Conservation (phyloP, 2,329 filamentous ascomycete genomes). For the Gnomoniopsis sp. region DNA sequence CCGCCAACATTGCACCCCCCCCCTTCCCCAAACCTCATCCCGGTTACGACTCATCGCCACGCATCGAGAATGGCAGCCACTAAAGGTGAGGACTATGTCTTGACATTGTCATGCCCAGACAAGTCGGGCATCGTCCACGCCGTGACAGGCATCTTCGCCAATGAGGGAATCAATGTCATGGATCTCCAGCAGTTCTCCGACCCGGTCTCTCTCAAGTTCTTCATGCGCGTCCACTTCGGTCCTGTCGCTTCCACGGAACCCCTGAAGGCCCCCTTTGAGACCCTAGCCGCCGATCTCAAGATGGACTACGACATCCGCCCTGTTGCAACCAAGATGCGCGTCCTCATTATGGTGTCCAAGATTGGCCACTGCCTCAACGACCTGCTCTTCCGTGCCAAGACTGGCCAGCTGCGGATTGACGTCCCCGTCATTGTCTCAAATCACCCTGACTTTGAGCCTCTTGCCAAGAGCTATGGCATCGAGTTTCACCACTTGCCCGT, state of each 20-base stretch:
- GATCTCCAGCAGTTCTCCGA: slow-evolving; percentile 85
- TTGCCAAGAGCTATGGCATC: slow-evolving; percentile 72
- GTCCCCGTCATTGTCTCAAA: slow-evolving; percentile 79
- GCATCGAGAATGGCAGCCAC: slow-evolving; percentile 31
- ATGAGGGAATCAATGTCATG: slow-evolving; percentile 73
- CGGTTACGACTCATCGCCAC: neutral
- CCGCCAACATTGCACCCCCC: too few relatives aligned
- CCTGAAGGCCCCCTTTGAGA: slow-evolving; percentile 53
- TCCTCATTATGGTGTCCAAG: slow-evolving; percentile 87
- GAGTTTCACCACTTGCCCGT: slow-evolving; percentile 80
- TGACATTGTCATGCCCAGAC: slow-evolving; percentile 81
- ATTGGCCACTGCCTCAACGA: slow-evolving; percentile 85
- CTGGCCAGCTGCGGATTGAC: slow-evolving; percentile 70
- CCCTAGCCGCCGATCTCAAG: slow-evolving; percentile 59
- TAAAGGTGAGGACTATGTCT: slow-evolving; percentile 56
- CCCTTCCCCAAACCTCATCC: too few relatives aligned
- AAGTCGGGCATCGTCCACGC: slow-evolving; percentile 82
- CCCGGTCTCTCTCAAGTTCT: slow-evolving; percentile 70
- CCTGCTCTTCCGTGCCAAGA: slow-evolving; percentile 74
- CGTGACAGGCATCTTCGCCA: slow-evolving; percentile 73
- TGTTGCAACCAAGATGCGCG: slow-evolving; percentile 65
- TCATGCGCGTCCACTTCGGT: slow-evolving; percentile 84
- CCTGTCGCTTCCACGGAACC: slow-evolving; percentile 51
- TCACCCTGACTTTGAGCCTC: slow-evolving; percentile 67
- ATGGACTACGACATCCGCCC: slow-evolving; percentile 72